A percentile compares a stretch with the other conserved stretches of the same genome.
These are phyloP conservation scores for Cutaneotrichosporon sp. DNA, from an alignment of 1,284 basidiomycete genomes.

Conservation along the genomic window DNA sequence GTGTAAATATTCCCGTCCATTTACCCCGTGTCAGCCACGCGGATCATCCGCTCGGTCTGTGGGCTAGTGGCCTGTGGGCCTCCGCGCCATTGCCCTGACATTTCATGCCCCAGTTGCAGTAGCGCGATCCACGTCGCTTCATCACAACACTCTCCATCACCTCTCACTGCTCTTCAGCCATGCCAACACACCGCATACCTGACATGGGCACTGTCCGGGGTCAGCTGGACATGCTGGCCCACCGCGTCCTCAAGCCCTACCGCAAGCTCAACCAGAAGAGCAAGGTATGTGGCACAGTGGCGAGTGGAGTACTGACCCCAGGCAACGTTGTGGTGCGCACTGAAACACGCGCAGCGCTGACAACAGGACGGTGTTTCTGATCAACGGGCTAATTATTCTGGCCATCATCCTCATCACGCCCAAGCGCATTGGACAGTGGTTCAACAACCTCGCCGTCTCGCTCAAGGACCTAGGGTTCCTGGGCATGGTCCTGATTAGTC, in stretches of 20 bases:
- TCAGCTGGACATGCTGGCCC: slow-evolving; percentile 5
- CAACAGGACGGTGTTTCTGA: slow-evolving; percentile 29
- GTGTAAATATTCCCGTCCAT: not conserved
- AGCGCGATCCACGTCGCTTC: slow-evolving; percentile 1
- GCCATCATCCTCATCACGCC: slow-evolving; percentile 47
- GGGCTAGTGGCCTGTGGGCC: not conserved
- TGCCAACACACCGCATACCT: not conserved
- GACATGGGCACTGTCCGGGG: not conserved
- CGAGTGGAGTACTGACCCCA: slow-evolving; percentile 12
- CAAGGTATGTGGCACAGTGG: slow-evolving; percentile 31
- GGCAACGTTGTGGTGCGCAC: slow-evolving; percentile 35
- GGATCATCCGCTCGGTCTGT: too few species aligned
- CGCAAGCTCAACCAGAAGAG: slow-evolving; percentile 34
- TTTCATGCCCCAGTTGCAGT: not conserved
- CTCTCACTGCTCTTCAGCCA: not conserved
- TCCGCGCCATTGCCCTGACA: not conserved
- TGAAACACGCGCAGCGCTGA: not conserved
- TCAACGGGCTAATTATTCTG: slow-evolving; percentile 34
- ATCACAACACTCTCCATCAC: not conserved
- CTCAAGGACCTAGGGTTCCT: slow-evolving; percentile 40
- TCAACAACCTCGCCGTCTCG: slow-evolving; percentile 39
- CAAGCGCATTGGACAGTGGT: slow-evolving; percentile 42
- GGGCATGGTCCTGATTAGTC: slow-evolving; percentile 41
- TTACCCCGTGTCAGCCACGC: not conserved
- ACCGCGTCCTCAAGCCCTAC: slow-evolving; percentile 19